A percentile compares a stretch with the other conserved stretches of the same genome.
phyloP scores from a whole-genome alignment of 805 yeast species.

The Isabelozyma pseudorhagii region DNA sequence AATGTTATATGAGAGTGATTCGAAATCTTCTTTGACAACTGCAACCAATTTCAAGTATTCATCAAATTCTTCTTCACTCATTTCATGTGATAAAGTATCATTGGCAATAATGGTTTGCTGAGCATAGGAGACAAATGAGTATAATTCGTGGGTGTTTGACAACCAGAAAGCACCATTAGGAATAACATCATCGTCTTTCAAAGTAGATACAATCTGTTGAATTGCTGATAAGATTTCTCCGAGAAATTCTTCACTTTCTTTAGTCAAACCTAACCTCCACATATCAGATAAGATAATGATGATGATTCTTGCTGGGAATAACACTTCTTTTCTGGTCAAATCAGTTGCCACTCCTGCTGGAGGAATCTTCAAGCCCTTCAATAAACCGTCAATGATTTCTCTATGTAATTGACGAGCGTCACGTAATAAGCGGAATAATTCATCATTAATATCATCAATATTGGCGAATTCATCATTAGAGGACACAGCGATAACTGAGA shows the following conservation, averaged over 20 bases:
- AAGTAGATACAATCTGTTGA: slow-evolving; percentile 75
- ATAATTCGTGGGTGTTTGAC: slow-evolving; percentile 91
- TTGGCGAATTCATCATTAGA: slow-evolving; percentile 47
- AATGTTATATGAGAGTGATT: slow-evolving; percentile 86
- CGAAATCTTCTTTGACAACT: slow-evolving; percentile 91
- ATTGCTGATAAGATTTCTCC: slow-evolving; percentile 87
- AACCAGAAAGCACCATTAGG: slow-evolving; percentile 97
- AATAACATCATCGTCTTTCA: slow-evolving; percentile 82
- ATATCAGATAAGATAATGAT: slow-evolving; percentile 90
- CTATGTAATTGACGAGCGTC: slow-evolving; percentile 70
- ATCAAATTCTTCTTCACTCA: slow-evolving; percentile 86
- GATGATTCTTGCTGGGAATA: slow-evolving; percentile 94
- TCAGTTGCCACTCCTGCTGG: slow-evolving; percentile 81
- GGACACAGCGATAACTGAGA: slow-evolving; percentile 59
- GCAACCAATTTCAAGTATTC: slow-evolving; percentile 87
- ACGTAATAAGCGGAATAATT: slow-evolving; percentile 65
- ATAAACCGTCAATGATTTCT: slow-evolving; percentile 82
- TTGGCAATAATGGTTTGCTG: slow-evolving; percentile 87
- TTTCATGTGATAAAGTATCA: slow-evolving; percentile 72
- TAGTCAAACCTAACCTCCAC: slow-evolving; percentile 96
- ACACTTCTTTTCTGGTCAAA: slow-evolving; percentile 81
- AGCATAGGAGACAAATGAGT: slow-evolving; percentile 91
- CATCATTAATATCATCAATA: slow-evolving; percentile 70
- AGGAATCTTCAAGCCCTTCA: slow-evolving; percentile 83
- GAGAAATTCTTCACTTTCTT: slow-evolving; percentile 85